A percentile compares a stretch with the other conserved stretches of the same genome.
Evolutionary conservation across 257 asterid genomes (phyloP).

Genomic region (Solanum raphanifolium): DNA sequence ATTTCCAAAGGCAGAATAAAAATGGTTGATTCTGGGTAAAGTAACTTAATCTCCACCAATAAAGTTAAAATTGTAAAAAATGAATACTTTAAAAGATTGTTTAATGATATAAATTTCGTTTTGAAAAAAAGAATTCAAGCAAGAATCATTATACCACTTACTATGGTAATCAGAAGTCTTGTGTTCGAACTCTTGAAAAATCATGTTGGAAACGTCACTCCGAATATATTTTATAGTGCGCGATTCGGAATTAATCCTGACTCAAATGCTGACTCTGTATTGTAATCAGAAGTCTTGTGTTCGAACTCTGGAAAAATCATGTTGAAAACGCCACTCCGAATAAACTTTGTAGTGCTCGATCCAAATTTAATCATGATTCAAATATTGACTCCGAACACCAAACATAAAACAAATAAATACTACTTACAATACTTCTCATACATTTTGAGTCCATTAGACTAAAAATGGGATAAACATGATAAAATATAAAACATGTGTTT

Average conservation of each 20-base stretch:
- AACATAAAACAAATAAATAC: too few relatives aligned
- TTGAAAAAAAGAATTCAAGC: neutral
- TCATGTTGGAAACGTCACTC: too few relatives aligned
- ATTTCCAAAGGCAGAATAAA: neutral
- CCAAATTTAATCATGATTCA: too few relatives aligned
- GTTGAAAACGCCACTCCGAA: rapidly evolving
- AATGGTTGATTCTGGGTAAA: neutral
- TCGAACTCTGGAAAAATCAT: too few relatives aligned
- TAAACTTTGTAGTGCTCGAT: rapidly evolving
- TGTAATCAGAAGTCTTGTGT: too few relatives aligned
- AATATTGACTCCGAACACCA: too few relatives aligned
- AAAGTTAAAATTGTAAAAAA: neutral
- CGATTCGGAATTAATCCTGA: too few relatives aligned
- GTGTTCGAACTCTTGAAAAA: too few relatives aligned
- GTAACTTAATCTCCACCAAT: neutral
- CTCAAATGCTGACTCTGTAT: too few relatives aligned
- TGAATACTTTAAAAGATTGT: neutral
- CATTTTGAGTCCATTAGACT: neutral
- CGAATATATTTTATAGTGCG: rapidly evolving
- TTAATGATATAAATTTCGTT: neutral
- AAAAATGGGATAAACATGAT: neutral
- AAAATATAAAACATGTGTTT: neutral
- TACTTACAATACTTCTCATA: neutral
- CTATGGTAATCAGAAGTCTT: too few relatives aligned
- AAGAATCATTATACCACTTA: neutral